A percentile compares a stretch with the other conserved stretches of the same genome.
Conservation (phyloP, 768 basidiomycete species). For the Hericium alpestre region DNA sequence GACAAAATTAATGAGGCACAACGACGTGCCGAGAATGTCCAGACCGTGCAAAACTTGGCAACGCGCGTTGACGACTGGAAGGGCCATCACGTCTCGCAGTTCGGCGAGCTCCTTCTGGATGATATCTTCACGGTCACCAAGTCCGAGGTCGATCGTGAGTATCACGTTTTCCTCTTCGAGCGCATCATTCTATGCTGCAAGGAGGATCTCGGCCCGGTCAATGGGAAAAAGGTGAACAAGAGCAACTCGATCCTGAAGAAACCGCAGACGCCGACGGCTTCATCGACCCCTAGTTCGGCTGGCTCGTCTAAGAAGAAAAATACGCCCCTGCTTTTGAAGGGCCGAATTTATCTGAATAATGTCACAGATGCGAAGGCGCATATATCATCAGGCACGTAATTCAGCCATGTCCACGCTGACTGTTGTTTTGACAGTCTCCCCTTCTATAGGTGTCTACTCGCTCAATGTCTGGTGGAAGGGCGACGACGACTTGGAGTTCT, state of each 20-base stretch:
- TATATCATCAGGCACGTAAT: constrained; percentile 46
- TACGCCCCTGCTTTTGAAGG: constrained; percentile 82
- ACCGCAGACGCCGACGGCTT: constrained; percentile 41
- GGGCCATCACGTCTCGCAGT: constrained; percentile 89
- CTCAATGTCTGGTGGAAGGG: constrained; percentile 93
- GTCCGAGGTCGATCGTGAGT: constrained; percentile 92
- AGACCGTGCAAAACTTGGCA: constrained; percentile 79
- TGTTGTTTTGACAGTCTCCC: neutral
- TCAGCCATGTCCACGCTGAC: constrained; percentile 3
- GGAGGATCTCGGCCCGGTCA: constrained; percentile 55
- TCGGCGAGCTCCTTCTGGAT: constrained; percentile 88
- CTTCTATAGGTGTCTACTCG: constrained; percentile 46
- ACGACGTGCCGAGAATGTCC: constrained; percentile 81
- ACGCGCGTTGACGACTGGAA: constrained; percentile 97
- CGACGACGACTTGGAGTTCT: constrained; percentile 86
- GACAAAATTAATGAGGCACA: constrained; percentile 94
- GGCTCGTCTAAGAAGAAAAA: constrained; percentile 61
- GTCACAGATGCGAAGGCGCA: constrained; percentile 62
- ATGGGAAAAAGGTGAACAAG: constrained; percentile 65
- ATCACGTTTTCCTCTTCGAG: constrained; percentile 97
- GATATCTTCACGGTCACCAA: constrained; percentile 95
- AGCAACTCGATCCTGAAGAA: constrained; percentile 87
- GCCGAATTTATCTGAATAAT: constrained; percentile 94
- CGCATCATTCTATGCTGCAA: constrained; percentile 99
- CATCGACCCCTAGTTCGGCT: constrained; percentile 38